Conservation (phyloP, 192 early-diverging fungal species). For the Coemansia furcata region DNA sequence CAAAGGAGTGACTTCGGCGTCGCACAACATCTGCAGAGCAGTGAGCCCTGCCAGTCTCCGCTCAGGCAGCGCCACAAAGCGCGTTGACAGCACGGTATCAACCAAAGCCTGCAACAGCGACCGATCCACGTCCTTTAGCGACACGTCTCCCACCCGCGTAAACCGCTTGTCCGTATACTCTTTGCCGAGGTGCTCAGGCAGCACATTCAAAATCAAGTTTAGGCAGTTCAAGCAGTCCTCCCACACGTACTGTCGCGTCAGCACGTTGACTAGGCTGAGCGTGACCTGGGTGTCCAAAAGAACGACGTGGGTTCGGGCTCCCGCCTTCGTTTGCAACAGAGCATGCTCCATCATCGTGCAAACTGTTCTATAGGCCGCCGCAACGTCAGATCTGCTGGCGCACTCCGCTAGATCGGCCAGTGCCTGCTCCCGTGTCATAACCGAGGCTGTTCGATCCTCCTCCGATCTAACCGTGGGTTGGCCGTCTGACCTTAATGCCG, state of each 20-base stretch:
- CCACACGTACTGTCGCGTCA: slow-evolving; percentile 20
- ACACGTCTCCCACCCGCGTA: not conserved
- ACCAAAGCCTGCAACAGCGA: not conserved
- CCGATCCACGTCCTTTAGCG: not conserved
- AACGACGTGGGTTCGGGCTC: slow-evolving; percentile 9
- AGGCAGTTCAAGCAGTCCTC: slow-evolving; percentile 26
- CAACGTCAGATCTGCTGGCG: not conserved
- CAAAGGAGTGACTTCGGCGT: slow-evolving; percentile 9
- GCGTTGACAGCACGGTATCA: slow-evolving; percentile 18
- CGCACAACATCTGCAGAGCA: slow-evolving; percentile 32
- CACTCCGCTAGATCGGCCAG: not conserved
- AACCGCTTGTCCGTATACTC: slow-evolving; percentile 14
- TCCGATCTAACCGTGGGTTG: not conserved
- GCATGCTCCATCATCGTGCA: not conserved
- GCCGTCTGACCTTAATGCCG: not conserved
- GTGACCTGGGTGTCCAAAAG: slow-evolving; percentile 20
- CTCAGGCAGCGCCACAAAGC: slow-evolving; percentile 19
- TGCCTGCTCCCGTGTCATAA: not conserved
- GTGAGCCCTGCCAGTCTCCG: slow-evolving; percentile 39
- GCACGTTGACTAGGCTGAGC: slow-evolving; percentile 1
- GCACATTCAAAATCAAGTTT: slow-evolving; percentile 26
- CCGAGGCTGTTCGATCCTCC: not conserved
- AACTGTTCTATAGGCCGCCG: slow-evolving; percentile 14
- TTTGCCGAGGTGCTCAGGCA: not conserved
- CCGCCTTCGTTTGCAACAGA: slow-evolving; percentile 4